Evolutionary conservation across 192 early-diverging fungal species (phyloP).

Genomic region (Rhizoclosmatium globosum): DNA sequence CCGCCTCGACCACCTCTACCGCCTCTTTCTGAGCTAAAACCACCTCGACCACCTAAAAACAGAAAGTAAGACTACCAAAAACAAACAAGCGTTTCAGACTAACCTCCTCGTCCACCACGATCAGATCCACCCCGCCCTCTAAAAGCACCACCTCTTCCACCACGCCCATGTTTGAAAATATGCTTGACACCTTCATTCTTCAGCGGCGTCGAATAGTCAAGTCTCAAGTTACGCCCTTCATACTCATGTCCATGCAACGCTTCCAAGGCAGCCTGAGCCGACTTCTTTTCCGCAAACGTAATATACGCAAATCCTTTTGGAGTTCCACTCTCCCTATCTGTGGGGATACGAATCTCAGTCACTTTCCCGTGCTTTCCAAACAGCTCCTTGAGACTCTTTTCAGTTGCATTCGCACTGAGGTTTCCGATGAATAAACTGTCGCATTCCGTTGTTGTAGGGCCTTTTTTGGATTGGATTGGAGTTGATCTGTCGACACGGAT

Average conservation of each 20-base stretch:
- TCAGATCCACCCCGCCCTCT: constrained; percentile 51
- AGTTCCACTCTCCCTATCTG: constrained; percentile 73
- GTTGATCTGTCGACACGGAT: constrained; percentile 67
- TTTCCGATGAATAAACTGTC: constrained; percentile 86
- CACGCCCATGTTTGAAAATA: constrained; percentile 50
- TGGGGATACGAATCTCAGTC: constrained; percentile 69
- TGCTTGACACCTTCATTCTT: constrained; percentile 44
- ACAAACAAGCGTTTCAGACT: not conserved
- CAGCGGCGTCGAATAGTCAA: constrained; percentile 80
- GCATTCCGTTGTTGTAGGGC: constrained; percentile 44
- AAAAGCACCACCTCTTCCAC: constrained; percentile 59
- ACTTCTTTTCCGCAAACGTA: constrained; percentile 51
- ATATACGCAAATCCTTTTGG: constrained; percentile 73
- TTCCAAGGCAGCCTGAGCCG: constrained; percentile 65
- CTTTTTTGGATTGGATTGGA: not conserved
- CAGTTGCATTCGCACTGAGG: constrained; percentile 69
- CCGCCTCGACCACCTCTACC: constrained; percentile 49
- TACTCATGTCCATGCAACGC: constrained; percentile 80
- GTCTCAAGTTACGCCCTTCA: constrained; percentile 81
- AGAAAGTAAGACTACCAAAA: too few relatives aligned
- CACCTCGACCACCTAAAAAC: constrained; percentile 31
- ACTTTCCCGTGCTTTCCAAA: constrained; percentile 67
- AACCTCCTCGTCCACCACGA: constrained; percentile 50
- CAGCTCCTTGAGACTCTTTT: constrained; percentile 65
- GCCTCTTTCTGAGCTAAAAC: constrained; percentile 52